These are phyloP conservation scores for Anthracocystis setariae DNA, from an alignment of 1,284 basidiomycete species.

Conservation along the genomic window DNA sequence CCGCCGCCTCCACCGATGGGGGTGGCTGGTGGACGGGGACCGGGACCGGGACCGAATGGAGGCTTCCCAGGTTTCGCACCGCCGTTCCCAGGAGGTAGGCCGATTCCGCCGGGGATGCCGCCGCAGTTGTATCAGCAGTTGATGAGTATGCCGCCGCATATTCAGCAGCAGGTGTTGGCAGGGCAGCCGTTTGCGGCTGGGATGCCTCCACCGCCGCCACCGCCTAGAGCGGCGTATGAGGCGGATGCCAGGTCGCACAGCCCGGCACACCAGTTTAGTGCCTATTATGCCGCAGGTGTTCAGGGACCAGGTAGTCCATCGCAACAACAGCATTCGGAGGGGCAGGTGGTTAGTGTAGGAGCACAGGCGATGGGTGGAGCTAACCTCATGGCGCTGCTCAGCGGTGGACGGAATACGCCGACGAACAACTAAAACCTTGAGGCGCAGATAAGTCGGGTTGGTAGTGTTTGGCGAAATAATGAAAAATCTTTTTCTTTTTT, in stretches of 20 bases:
- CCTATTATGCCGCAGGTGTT: constrained; percentile 23
- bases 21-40: constrained; percentile 23
- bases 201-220: constrained; percentile 20
- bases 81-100: constrained; percentile 30
- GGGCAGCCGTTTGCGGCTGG: constrained; percentile 34
- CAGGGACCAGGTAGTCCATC: constrained; percentile 6
- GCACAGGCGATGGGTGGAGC: constrained; percentile 41
- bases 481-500: not conserved
- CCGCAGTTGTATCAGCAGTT: constrained; percentile 61
- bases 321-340: not conserved
- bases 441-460: not conserved
- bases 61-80: constrained; percentile 35
- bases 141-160: constrained; percentile 60
- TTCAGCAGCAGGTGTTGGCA: constrained; percentile 56
- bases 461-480: too few relatives aligned
- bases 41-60: constrained; percentile 24
- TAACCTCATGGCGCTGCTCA: constrained; percentile 51
- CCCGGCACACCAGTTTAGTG: constrained; percentile 17
- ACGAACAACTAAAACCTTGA: constrained; percentile 11
- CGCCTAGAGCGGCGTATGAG: constrained; percentile 35
- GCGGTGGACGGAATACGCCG: constrained; percentile 30
- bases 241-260: constrained; percentile 14
- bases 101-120: constrained; percentile 51
- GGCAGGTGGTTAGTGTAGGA: constrained; percentile 21
- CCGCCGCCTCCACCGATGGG: constrained; percentile 33